These are phyloP conservation scores for Stellera chamaejasme DNA, from an alignment of 345 rosid species.

Conservation along the genomic window DNA sequence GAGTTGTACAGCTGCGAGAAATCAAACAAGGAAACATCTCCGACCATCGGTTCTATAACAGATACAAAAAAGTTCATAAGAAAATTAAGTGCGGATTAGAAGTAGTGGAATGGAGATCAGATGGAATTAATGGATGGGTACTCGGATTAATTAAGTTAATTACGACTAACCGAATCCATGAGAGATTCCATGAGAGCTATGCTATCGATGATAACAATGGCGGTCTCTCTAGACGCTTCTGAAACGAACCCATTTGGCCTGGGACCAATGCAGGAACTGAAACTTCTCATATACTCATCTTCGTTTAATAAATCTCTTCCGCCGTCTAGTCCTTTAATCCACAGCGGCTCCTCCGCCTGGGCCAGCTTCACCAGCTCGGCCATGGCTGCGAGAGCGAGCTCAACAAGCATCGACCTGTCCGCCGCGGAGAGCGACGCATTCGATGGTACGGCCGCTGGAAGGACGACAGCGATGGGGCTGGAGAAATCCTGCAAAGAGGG, in stretches of 20 bases:
- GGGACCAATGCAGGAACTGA: constrained; percentile 58
- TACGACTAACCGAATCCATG: constrained; percentile 76
- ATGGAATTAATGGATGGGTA: constrained; percentile 4
- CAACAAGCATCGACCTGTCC: constrained; percentile 69
- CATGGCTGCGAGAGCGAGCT: constrained; percentile 80
- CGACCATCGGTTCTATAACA: constrained; percentile 77
- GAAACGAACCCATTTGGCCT: constrained; percentile 64
- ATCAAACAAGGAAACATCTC: constrained; percentile 95
- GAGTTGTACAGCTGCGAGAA: constrained; percentile 67
- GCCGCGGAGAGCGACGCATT: constrained; percentile 27
- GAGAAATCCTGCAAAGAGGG: constrained; percentile 39
- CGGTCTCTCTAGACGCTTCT: constrained; percentile 84
- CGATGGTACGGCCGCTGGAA: constrained; percentile 27
- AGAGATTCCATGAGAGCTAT: constrained; percentile 84
- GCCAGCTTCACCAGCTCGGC: constrained; percentile 83
- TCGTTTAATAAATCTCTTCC: constrained; percentile 54
- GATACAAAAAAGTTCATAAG: background rate
- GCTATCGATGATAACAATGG: constrained; percentile 80
- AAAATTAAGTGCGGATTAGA: background rate
- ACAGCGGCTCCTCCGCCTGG: constrained; percentile 68
- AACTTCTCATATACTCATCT: constrained; percentile 54
- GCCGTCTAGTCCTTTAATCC: constrained; percentile 58
- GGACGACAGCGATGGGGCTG: constrained; percentile 34
- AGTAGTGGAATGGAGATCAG: constrained; percentile 1
- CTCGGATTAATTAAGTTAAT: background rate